Base-by-base conservation (phyloP, 2,329 filamentous ascomycete species). In the Sordariomycetes sp. region DNA sequence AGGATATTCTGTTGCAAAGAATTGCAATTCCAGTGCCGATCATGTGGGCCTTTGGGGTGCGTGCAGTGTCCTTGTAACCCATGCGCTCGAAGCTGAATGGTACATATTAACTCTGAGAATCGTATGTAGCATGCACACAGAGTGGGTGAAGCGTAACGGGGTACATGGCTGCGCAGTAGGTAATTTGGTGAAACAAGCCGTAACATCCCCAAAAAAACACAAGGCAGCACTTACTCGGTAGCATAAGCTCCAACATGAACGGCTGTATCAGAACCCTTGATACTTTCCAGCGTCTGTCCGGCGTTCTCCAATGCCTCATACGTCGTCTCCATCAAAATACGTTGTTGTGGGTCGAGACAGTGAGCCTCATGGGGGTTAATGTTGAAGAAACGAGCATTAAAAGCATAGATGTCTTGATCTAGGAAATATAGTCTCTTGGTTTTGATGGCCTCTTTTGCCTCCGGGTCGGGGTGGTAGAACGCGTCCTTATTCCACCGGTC, bases 261-360 rank as follows among this genome's bases (percentile, higher is more conserved):
- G 15, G 75, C 76, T 28, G 76, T 73, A 51, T 76, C 70, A 57
- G 71, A 69, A 5, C 76, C 76, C 1, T 76, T 68, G 42, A 79
- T 70, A 8, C 65, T 62, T 32, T 76, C 73, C 62, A 74, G 75
- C 8, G 75, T 70, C 20, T 78, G 69, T 10, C 77, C 77, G 1
- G 76, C 76, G 58, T 74, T 77, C 61, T 81, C 78, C 10, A 81
- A 66, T 0, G 77, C 76, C 63, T 81, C 78, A 59, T 76, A 81
- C 0, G 76, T 74, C 59, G 74, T 77, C 63, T 81, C 77, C 1
- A 80, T 68, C 8, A 79, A 68, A 22, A 78, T 67, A 1, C 78
- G 70, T 58, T 80, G 77, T 59, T 80, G 77, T 0, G 78, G 78
- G 54, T 81, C 78, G 64, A 59, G 17, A 5, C 75, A 74, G 53